Conservation (phyloP, 768 basidiomycete species). For the Cystobasidium onofrii region DNA sequence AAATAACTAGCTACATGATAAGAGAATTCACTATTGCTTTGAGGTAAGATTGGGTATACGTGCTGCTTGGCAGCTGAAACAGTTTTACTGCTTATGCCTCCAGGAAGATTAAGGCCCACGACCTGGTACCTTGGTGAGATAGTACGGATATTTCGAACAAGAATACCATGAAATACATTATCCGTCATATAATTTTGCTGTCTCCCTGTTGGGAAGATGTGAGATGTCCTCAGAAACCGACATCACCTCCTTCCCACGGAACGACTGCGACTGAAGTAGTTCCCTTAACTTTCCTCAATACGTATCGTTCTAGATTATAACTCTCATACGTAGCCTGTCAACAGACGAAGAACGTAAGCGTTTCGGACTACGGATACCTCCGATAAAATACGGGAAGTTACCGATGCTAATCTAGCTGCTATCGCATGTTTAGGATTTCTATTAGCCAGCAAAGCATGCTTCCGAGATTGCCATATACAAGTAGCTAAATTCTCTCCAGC, state of each 20-base stretch:
- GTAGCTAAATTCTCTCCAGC: slow-evolving; percentile 71
- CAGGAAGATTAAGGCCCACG: neutral
- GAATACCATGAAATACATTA: too few relatives aligned
- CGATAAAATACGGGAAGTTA: slow-evolving; percentile 21
- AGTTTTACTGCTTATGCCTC: neutral
- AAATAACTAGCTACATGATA: too few relatives aligned
- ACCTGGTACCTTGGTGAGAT: too few relatives aligned
- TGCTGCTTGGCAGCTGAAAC: too few relatives aligned
- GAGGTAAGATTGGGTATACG: too few relatives aligned
- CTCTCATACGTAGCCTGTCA: slow-evolving; percentile 54
- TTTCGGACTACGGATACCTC: too few relatives aligned
- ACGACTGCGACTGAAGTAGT: slow-evolving; percentile 53
- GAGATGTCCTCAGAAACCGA: slow-evolving; percentile 5
- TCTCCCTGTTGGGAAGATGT: too few relatives aligned
- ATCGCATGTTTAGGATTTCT: slow-evolving; percentile 68
- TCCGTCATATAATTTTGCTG: too few relatives aligned
- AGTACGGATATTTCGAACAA: too few relatives aligned
- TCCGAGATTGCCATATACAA: slow-evolving; percentile 75
- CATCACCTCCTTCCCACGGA: slow-evolving; percentile 19
- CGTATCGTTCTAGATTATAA: slow-evolving; percentile 68
- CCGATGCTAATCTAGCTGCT: slow-evolving; percentile 72
- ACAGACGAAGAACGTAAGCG: too few relatives aligned
- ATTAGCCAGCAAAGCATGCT: slow-evolving; percentile 71
- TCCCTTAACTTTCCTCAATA: slow-evolving; percentile 61
- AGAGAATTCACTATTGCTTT: too few relatives aligned